Conservation (phyloP, 768 basidiomycete genomes). For the Asterophora lycoperdoides region DNA sequence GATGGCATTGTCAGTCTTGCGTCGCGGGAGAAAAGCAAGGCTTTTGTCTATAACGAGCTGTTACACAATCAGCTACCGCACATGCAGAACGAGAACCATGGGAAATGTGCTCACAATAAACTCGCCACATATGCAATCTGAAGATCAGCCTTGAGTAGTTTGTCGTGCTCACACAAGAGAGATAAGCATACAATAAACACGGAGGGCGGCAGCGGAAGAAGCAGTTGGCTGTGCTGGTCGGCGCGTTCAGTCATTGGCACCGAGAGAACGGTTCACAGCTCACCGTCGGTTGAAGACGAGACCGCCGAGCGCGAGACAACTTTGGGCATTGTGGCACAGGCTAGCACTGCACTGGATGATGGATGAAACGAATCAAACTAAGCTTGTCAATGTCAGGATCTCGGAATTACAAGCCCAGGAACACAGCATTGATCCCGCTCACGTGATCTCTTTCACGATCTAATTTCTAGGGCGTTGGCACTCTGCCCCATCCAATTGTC, state of each 20-base stretch:
- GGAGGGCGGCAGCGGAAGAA: constrained; percentile 71
- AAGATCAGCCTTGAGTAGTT: constrained; percentile 10
- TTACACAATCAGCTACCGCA: constrained; percentile 5
- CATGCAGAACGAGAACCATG: too few species aligned
- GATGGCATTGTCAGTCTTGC: constrained; percentile 74
- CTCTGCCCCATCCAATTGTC: constrained; percentile 11
- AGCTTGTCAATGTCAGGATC: too few species aligned
- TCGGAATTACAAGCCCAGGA: too few species aligned
- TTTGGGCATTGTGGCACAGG: constrained; percentile 68
- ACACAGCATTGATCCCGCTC: constrained; percentile 8
- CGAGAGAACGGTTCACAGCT: constrained; percentile 16
- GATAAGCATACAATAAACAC: constrained; percentile 68
- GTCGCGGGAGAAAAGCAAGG: constrained; percentile 61
- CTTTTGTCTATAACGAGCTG: constrained; percentile 82
- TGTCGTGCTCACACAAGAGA: constrained; percentile 13
- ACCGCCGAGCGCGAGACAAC: constrained; percentile 86
- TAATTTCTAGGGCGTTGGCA: constrained; percentile 12
- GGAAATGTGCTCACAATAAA: constrained; percentile 58
- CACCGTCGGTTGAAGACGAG: constrained; percentile 85
- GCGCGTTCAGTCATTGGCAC: constrained; percentile 1
- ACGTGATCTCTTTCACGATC: constrained; percentile 20
- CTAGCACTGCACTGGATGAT: neutral
- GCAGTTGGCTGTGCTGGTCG: constrained; percentile 69
- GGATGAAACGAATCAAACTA: neutral
- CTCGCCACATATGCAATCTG: constrained; percentile 87